These are phyloP conservation scores for Pisolithus albus DNA, from an alignment of 768 basidiomycete species.

Conservation along the genomic window DNA sequence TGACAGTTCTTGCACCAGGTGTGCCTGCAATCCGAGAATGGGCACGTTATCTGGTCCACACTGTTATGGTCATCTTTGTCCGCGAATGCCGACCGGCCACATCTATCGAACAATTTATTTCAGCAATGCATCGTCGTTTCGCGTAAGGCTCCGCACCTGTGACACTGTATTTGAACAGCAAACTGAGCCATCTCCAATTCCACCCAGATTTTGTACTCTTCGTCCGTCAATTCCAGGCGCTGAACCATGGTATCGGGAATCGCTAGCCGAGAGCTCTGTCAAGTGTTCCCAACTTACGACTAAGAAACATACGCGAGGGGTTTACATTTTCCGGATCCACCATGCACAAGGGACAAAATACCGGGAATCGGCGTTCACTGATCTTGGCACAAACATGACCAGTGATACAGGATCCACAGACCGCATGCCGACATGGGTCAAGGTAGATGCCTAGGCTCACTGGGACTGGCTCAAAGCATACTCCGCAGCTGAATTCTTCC, in stretches of 20 bases:
- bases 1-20: constrained; percentile 58
- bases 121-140: background rate
- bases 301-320: constrained; percentile 27
- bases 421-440: constrained; percentile 40
- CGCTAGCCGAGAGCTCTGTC: constrained; percentile 22
- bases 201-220: constrained; percentile 32
- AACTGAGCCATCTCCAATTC: constrained; percentile 40
- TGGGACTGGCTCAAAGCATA: constrained; percentile 47
- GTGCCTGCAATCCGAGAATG: constrained; percentile 40
- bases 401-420: constrained; percentile 48
- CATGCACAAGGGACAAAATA: constrained; percentile 53
- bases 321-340: constrained; percentile 24
- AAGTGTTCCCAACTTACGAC: background rate
- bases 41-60: constrained; percentile 40
- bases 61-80: constrained; percentile 42
- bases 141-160: constrained; percentile 32
- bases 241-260: constrained; percentile 32
- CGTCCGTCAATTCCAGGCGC: constrained; percentile 37
- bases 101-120: constrained; percentile 31
- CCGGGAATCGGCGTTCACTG: constrained; percentile 46
- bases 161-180: constrained; percentile 41
- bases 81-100: constrained; percentile 41
- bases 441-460: constrained; percentile 36
- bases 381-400: constrained; percentile 40
- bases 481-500: constrained; percentile 39